Percentiles rank a stretch among this genome's conserved stretches.
Conservation (phyloP, 208 protist genomes). For the Trichomonas gallinae region DNA sequence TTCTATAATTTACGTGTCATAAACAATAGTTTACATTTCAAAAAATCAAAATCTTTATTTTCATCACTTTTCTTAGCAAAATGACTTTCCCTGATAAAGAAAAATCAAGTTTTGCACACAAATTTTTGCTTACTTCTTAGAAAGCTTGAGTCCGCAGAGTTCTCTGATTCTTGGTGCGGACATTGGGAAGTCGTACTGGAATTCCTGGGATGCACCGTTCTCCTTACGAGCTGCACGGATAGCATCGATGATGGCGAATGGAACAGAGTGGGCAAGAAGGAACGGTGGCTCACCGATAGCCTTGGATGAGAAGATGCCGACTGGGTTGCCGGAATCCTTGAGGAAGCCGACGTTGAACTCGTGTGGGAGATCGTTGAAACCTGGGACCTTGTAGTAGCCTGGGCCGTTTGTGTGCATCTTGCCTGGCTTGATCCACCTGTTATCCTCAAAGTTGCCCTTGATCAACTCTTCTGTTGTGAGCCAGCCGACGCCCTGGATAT, state of each 20-base stretch:
- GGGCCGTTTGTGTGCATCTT: conserved; percentile 36
- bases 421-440: conserved; percentile 25
- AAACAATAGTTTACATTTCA: no score
- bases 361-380: conserved; percentile 54
- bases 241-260: conserved; percentile 60
- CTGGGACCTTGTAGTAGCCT: conserved; percentile 56
- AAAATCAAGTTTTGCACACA: no score
- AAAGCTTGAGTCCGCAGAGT: neutral
- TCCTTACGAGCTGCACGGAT: conserved; percentile 31
- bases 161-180: neutral
- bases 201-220: neutral
- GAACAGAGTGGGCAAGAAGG: conserved; percentile 50
- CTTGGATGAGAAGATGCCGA: conserved; percentile 40
- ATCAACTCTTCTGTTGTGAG: conserved; percentile 18
- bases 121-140: neutral
- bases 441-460: neutral
- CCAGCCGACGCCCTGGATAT: conserved; percentile 27
- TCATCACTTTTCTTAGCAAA: no score
- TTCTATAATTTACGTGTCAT: no score
- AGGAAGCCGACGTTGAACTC: conserved; percentile 25
- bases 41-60: no score
- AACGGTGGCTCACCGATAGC: conserved; percentile 67
- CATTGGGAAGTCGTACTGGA: neutral
- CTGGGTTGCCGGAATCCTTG: conserved; percentile 31
- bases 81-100: no score